Conservation (phyloP, 225 moss, liverwort and hornwort species). For the Sphagnum contortum region DNA sequence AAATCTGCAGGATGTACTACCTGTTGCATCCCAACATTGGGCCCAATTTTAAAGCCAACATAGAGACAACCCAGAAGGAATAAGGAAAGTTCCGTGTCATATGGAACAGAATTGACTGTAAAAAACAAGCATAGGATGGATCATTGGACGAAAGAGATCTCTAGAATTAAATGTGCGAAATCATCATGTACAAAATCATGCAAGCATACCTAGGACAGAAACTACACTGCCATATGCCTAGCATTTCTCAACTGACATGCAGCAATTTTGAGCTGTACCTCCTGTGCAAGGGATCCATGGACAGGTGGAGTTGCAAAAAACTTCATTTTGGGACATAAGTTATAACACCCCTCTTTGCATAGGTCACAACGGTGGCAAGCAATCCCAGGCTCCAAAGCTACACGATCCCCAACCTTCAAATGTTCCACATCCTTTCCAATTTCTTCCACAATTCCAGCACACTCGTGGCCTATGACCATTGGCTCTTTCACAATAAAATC, state of each 20-base stretch:
- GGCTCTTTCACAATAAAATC: constrained; percentile 68
- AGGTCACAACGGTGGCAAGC: constrained; percentile 55
- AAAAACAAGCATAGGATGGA: too few species aligned
- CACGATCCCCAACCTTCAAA: constrained; percentile 58
- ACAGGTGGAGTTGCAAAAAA: constrained; percentile 89
- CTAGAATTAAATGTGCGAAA: too few species aligned
- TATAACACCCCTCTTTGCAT: constrained; percentile 67
- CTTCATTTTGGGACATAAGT: constrained; percentile 74
- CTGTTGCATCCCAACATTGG: constrained; percentile 13
- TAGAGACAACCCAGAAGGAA: too few species aligned
- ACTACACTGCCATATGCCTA: too few species aligned
- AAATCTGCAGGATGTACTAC: constrained; percentile 68
- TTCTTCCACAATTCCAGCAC: constrained; percentile 66
- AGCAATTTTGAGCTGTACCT: constrained; percentile 14
- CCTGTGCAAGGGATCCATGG: constrained; percentile 69
- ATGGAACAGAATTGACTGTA: too few species aligned
- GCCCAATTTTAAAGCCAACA: too few species aligned
- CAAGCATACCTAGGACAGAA: too few species aligned
- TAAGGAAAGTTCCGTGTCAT: too few species aligned
- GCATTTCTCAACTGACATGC: too few species aligned
- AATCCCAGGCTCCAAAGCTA: constrained; percentile 78
- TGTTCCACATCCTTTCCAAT: constrained; percentile 49
- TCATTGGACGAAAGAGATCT: too few species aligned
- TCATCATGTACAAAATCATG: too few species aligned
- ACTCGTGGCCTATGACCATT: constrained; percentile 88